Evolutionary conservation across 345 rosid species (phyloP), one percentile per base, ranked within the genome.

Genomic region (Raphanus sativus): DNA sequence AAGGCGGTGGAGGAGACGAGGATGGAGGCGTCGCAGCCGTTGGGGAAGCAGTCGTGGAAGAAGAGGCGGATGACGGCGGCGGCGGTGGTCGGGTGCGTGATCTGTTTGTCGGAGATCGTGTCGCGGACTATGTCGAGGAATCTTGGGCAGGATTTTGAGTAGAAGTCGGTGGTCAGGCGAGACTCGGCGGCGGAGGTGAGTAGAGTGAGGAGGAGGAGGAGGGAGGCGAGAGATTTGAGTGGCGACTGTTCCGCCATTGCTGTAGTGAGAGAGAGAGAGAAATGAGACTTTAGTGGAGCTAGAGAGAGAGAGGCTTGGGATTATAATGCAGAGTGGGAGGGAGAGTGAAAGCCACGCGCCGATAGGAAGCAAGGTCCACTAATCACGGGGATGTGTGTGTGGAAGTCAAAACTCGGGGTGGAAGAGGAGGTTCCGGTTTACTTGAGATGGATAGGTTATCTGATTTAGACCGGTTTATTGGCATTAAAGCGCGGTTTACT

Each of bases 41-140:
- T 87, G 5, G 87, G 80, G 87, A 91, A 75, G 74, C 97, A 92
- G 82, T 94, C 97, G 69, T 91, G 98, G 82, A 94, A 90, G 79
- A 89, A 74, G 62, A 91, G 81, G 3, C 98, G 97, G 82, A 90
- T 70, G 4, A 87, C 81, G 63, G 83, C 98, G 26, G 97, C 92
- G n/a, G 97, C 98, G 24, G 98, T 89, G 55, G 97, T 89, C 29
- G 98, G 97, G 58, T 70, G 85, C 3, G 84, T 69, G 83, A 90
- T 89, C 84, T 94, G 97, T 76, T 91, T 94, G 88, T 75, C 73
- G 74, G 92, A 81, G 75, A 94, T 79, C 36, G 87, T 82, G 10
- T 91, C 94, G 12, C 82, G 87, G 67, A 94, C 56, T 54, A 94
- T 91, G 38, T 82, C 74, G 78, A 40, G 62, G 83, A 94, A 94